Conservation (phyloP, 768 basidiomycete species). For the Amanita jacksonii region DNA sequence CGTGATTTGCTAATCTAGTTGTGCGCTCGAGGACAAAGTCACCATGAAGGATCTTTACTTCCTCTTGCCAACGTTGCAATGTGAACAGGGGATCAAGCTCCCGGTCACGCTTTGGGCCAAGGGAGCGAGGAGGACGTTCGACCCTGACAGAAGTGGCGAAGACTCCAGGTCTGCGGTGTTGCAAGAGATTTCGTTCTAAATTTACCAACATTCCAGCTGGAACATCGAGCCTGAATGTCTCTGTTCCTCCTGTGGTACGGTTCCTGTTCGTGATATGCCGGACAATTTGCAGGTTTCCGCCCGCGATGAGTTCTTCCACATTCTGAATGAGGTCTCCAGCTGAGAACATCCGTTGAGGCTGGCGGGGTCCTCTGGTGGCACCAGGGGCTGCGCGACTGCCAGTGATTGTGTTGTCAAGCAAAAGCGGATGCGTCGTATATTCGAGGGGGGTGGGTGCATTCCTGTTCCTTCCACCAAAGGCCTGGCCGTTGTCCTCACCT, state of each 20-base stretch:
- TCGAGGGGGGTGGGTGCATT: conserved; percentile 48
- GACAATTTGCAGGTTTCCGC: conserved; percentile 73
- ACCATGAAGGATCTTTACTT: conserved; percentile 73
- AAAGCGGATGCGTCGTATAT: conserved; percentile 71
- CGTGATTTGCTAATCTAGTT: conserved; percentile 58
- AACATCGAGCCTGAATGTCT: conserved; percentile 72
- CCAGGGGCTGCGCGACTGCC: conserved; percentile 32
- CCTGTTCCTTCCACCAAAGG: conserved; percentile 59
- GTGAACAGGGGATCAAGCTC: conserved; percentile 77
- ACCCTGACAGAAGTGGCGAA: conserved; percentile 52
- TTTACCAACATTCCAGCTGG: conserved; percentile 55
- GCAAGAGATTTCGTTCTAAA: conserved; percentile 44
- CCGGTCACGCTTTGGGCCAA: conserved; percentile 36
- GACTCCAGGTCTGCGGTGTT: conserved; percentile 35
- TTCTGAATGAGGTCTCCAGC: conserved; percentile 59
- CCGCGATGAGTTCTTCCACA: conserved; percentile 75
- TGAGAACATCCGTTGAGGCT: conserved; percentile 45
- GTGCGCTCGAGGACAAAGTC: conserved; percentile 62
- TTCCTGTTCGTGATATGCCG: conserved; percentile 70
- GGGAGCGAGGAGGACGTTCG: conserved; percentile 40
- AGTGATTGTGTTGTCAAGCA: conserved; percentile 51
- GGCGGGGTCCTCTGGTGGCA: conserved; percentile 41
- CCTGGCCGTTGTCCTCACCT: conserved; percentile 46
- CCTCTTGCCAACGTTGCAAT: conserved; percentile 82
- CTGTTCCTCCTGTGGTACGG: conserved; percentile 40